These are phyloP conservation scores for Fraxinus pennsylvanica DNA, from an alignment of 257 asterid species.

Conservation along the genomic window DNA sequence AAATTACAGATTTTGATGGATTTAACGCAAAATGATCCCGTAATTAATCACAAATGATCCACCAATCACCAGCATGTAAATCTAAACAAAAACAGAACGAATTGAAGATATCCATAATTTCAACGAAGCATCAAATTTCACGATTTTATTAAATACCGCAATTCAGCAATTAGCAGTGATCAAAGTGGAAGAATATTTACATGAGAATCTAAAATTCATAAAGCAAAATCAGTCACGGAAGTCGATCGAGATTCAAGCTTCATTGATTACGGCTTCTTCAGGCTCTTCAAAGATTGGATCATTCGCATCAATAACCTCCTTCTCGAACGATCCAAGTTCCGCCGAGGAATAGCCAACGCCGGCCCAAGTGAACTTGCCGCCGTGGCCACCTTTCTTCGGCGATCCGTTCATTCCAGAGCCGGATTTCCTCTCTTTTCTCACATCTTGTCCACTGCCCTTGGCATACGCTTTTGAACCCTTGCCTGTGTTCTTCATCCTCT, in stretches of 20 bases:
- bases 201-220: not conserved
- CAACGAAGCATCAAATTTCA: not conserved
- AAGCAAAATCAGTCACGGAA: not conserved
- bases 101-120: not conserved
- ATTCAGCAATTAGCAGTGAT: not conserved
- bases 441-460: slow-evolving; percentile 38
- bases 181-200: slow-evolving; percentile 1
- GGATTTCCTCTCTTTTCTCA: slow-evolving; percentile 59
- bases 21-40: no score
- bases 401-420: slow-evolving; percentile 66
- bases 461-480: slow-evolving; percentile 36
- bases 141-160: not conserved
- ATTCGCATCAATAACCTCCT: slow-evolving; percentile 49
- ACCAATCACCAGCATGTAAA: not conserved
- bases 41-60: no score
- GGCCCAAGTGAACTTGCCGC: slow-evolving; percentile 86
- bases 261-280: slow-evolving; percentile 19
- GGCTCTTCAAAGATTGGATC: slow-evolving; percentile 67
- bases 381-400: slow-evolving; percentile 85
- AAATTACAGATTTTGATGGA: no score
- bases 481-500: slow-evolving; percentile 46
- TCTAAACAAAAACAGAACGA: not conserved
- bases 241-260: not conserved
- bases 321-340: slow-evolving; percentile 44
- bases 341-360: slow-evolving; percentile 71